A percentile compares a stretch with the other conserved stretches of the same genome.
phyloP scores from a whole-genome alignment of 495 filamentous ascomycete species.

The Halenospora varia region DNA sequence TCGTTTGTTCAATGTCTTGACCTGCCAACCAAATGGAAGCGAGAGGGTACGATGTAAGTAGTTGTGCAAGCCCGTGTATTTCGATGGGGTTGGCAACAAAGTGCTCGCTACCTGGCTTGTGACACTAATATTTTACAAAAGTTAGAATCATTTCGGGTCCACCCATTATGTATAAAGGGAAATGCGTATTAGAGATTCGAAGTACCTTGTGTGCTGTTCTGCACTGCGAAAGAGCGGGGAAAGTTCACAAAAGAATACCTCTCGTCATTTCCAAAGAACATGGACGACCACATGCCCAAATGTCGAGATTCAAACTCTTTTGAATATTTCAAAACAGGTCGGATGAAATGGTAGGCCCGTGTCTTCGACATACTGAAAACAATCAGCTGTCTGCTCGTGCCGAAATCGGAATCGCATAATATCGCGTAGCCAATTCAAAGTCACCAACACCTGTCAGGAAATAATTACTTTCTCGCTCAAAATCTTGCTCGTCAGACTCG shows the following conservation, averaged over 20 bases:
- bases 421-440: too few relatives aligned
- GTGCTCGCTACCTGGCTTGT: constrained; percentile 2
- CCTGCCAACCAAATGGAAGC: background rate
- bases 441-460: background rate
- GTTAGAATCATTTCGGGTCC: too few relatives aligned
- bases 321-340: background rate
- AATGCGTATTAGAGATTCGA: too few relatives aligned
- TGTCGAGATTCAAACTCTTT: background rate
- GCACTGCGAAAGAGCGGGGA: background rate
- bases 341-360: background rate
- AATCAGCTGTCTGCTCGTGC: too few relatives aligned
- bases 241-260: background rate
- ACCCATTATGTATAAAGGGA: too few relatives aligned
- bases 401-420: too few relatives aligned
- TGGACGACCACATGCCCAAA: background rate
- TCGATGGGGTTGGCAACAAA: constrained; percentile 5
- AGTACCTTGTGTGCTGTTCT: too few relatives aligned
- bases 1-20: background rate
- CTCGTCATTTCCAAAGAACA: background rate
- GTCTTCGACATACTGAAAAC: too few relatives aligned
- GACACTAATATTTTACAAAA: background rate
- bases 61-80: background rate
- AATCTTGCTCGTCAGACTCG: background rate
- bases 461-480: background rate
- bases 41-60: background rate